These are phyloP conservation scores for Magnusiomyces sp. DNA, from an alignment of 1,139 yeast species.

Conservation along the genomic window DNA sequence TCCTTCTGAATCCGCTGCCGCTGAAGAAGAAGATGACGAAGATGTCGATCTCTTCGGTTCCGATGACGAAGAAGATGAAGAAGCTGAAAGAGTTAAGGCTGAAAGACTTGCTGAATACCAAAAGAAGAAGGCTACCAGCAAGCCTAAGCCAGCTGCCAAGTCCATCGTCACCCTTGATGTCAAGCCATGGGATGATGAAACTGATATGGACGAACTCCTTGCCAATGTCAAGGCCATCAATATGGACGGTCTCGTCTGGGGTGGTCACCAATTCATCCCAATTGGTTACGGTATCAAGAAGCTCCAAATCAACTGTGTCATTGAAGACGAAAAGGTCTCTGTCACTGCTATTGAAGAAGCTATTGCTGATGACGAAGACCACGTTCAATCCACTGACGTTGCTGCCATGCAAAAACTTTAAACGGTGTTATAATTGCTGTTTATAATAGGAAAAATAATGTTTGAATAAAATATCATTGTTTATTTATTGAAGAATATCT, in stretches of 20 bases:
- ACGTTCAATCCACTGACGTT: slow-evolving; percentile 95
- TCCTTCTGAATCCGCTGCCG: slow-evolving; percentile 60
- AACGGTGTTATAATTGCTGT: slow-evolving; percentile 24
- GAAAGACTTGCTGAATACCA: slow-evolving; percentile 96
- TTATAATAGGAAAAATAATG: background rate
- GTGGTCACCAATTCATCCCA: slow-evolving; percentile 93
- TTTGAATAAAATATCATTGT: background rate
- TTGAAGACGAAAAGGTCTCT: slow-evolving; percentile 94
- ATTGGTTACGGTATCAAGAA: slow-evolving; percentile 99
- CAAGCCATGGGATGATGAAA: slow-evolving; percentile 99
- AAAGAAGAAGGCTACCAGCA: slow-evolving; percentile 94
- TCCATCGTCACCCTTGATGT: slow-evolving; percentile 93
- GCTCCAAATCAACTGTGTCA: slow-evolving; percentile 96
- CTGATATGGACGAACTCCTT: slow-evolving; percentile 80
- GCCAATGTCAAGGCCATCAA: slow-evolving; percentile 77
- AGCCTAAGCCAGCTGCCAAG: slow-evolving; percentile 98
- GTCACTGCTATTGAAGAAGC: slow-evolving; percentile 76
- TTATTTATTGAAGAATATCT: background rate
- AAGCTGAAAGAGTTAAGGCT: slow-evolving; percentile 92
- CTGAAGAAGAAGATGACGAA: slow-evolving; percentile 75
- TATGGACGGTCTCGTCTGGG: slow-evolving; percentile 95
- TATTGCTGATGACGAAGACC: slow-evolving; percentile 96
- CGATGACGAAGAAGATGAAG: slow-evolving; percentile 82
- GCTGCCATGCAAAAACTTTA: slow-evolving; percentile 98
- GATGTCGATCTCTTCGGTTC: slow-evolving; percentile 95